Evolutionary conservation across 129 eudicot species (phyloP), one percentile per base, ranked within the genome.

Genomic region (Flaveria brownii): DNA sequence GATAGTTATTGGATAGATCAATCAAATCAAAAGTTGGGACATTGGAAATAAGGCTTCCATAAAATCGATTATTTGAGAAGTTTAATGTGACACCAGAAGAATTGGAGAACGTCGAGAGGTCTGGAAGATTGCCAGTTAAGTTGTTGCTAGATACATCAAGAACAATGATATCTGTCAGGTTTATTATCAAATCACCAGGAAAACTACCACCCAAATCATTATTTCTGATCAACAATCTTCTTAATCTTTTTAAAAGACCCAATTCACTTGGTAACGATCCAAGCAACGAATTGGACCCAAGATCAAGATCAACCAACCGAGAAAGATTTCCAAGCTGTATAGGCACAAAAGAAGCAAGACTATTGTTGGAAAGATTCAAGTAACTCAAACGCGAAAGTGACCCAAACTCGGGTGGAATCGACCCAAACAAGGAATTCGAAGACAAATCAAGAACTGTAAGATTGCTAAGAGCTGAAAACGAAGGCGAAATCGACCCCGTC

Each of bases 1-100:
- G 85, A 82, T 89, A 92, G 80, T 92, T 92, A 72, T 72, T 71
- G 45, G 96, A 89, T 50, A 92, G 66, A 84, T 92, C 97, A 60
- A 92, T 54, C n/a, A 55, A 41, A 64, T 15, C 41, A 54, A 82
- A 43, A 30, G 57, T 79, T 57, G 70, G 64, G 42, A 74, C 6
- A 22, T 28, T 72, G 62, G 63, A 72, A 52, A 50, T 70, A 10
- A 87, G 67, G 81, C 66, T 82, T 78, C 97, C 96, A 63, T 80
- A 92, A 39, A 88, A 87, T 23, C 23, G 68, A 78, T 92, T 92
- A 75, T 76, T 81, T 16, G 97, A 92, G 20, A 92, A 71, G 82
- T 92, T 92, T 74, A 85, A 84, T 28, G 69, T 36, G 55, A 73
- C 84, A 80, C 25, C 82, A 76, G 77, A 70, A 77, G 49, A 51